Evolutionary conservation across 345 rosid species (phyloP).

Genomic region (Dovyalis caffra): DNA sequence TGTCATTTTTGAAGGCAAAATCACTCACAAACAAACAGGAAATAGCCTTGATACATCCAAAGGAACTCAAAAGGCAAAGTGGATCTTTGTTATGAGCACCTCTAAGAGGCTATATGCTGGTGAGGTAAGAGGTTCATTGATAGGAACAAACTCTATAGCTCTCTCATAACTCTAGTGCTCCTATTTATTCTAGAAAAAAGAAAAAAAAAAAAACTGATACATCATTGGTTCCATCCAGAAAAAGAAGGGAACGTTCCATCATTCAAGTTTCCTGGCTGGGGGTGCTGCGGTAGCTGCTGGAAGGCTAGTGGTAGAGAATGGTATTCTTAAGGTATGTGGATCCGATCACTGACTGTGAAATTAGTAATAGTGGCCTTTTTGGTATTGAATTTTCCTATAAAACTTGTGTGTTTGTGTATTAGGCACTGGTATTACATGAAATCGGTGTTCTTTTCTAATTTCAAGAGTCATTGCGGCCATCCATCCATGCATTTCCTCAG

Average conservation of each 20-base stretch:
- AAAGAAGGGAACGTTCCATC: slow-evolving; percentile 90
- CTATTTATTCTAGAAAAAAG: background rate
- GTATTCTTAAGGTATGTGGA: slow-evolving; percentile 63
- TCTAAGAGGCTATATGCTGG: slow-evolving; percentile 70
- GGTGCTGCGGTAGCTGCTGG: slow-evolving; percentile 94
- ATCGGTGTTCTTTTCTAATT: no score
- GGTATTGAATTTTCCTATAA: no score
- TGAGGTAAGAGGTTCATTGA: slow-evolving; percentile 40
- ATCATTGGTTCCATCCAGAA: slow-evolving; percentile 46
- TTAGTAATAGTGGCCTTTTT: no score
- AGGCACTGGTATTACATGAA: no score
- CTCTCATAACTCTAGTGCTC: background rate
- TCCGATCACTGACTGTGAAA: no score
- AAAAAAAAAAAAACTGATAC: background rate
- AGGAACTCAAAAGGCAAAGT: slow-evolving; percentile 48
- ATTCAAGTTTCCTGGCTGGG: slow-evolving; percentile 96
- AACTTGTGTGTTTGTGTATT: no score
- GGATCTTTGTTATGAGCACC: slow-evolving; percentile 93
- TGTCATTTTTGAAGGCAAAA: slow-evolving; percentile 53
- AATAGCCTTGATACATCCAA: slow-evolving; percentile 51
- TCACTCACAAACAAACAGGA: slow-evolving; percentile 59
- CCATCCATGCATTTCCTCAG: no score
- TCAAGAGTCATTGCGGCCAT: no score
- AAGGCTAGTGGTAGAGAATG: slow-evolving; percentile 63
- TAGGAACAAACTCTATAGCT: background rate